Evolutionary conservation across 1,284 basidiomycete species (phyloP).

Genomic region (Erythrobasidium hasegawianum): DNA sequence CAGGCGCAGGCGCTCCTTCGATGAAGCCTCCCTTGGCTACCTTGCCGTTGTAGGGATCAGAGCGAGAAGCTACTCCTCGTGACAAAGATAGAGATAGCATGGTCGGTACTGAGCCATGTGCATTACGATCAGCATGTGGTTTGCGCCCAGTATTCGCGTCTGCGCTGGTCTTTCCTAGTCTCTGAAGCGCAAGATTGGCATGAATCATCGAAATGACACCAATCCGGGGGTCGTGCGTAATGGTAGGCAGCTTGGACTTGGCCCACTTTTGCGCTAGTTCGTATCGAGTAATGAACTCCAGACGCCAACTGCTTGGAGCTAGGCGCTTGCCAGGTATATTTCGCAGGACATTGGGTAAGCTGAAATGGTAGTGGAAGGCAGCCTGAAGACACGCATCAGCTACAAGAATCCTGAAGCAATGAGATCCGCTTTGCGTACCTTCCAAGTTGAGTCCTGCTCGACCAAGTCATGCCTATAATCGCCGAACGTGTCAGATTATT

Average conservation of each 20-base stretch:
- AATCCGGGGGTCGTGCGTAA: conserved; percentile 39
- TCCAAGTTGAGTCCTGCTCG: conserved; percentile 41
- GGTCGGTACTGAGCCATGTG: conserved; percentile 10
- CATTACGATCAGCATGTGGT: not conserved
- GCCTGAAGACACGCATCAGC: not conserved
- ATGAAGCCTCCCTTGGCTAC: conserved; percentile 37
- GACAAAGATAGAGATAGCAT: conserved; percentile 39
- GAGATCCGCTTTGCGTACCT: conserved; percentile 37
- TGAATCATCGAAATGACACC: conserved; percentile 37
- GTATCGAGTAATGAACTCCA: conserved; percentile 41
- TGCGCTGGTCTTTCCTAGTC: conserved; percentile 4
- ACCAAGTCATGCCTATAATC: conserved; percentile 37
- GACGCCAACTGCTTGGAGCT: conserved; percentile 38
- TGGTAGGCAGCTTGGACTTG: conserved; percentile 31
- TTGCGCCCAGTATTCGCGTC: not conserved
- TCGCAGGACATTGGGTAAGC: conserved; percentile 4
- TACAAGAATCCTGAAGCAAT: too few relatives aligned
- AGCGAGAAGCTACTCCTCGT: conserved; percentile 38
- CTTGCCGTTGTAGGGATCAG: conserved; percentile 42
- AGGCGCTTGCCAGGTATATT: conserved; percentile 37
- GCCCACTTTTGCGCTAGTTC: conserved; percentile 27
- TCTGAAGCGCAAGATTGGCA: conserved; percentile 15
- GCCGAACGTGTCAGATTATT: not conserved
- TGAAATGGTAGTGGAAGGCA: conserved; percentile 33
- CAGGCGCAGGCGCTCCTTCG: conserved; percentile 38